Evolutionary conservation across 2,329 filamentous ascomycete species (phyloP).

Genomic region (Byssochlamys sp.): DNA sequence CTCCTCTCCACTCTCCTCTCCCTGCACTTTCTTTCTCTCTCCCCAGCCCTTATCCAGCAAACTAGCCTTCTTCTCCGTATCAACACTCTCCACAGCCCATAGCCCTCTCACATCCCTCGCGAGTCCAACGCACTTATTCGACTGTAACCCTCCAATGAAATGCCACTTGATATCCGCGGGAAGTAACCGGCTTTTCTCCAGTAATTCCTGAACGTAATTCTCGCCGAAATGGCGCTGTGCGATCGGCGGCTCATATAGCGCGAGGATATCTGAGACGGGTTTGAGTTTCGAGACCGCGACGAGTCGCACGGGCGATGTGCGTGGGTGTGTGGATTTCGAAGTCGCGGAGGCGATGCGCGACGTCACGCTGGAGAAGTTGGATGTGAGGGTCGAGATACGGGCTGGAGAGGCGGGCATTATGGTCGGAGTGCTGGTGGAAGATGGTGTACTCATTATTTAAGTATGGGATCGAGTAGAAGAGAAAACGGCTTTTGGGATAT

Average conservation of each 20-base stretch:
- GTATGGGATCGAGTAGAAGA: background rate
- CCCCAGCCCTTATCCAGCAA: conserved; percentile 68
- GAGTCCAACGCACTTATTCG: conserved; percentile 81
- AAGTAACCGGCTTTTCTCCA: conserved; percentile 72
- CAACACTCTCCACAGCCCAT: conserved; percentile 84
- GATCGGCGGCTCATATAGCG: conserved; percentile 57
- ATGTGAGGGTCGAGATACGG: conserved; percentile 53
- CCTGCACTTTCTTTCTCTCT: conserved; percentile 35
- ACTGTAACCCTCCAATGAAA: conserved; percentile 90
- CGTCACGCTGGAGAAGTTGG: conserved; percentile 53
- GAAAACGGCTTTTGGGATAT: background rate
- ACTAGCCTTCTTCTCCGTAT: conserved; percentile 76
- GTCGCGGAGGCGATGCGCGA: conserved; percentile 48
- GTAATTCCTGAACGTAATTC: conserved; percentile 87
- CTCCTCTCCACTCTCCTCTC: conserved; percentile 12
- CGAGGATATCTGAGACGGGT: conserved; percentile 79
- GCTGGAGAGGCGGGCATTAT: conserved; percentile 48
- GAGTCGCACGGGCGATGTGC: conserved; percentile 45
- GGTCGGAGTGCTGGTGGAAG: conserved; percentile 2
- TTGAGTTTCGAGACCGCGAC: conserved; percentile 96
- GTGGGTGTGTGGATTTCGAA: conserved; percentile 9
- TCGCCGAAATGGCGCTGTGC: conserved; percentile 78
- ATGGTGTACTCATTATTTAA: background rate
- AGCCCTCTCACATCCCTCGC: conserved; percentile 76
- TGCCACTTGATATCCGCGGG: conserved; percentile 75